Conservation (phyloP, 1,284 basidiomycete species). For the Schizophyllum amplum region DNA sequence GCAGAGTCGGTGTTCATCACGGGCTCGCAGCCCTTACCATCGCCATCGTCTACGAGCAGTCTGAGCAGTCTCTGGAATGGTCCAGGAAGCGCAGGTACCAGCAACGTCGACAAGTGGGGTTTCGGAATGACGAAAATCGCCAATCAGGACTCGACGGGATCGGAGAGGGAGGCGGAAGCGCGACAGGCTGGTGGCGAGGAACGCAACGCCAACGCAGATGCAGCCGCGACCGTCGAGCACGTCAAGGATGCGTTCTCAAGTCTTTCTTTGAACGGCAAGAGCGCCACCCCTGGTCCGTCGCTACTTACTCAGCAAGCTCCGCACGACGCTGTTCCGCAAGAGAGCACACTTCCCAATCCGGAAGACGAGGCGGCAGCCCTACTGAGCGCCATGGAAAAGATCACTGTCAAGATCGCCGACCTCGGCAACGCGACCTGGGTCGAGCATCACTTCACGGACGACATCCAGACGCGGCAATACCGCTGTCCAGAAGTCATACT, state of each 20-base stretch:
- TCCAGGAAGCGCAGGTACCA: slow-evolving; percentile 17
- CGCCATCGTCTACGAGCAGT: slow-evolving; percentile 38
- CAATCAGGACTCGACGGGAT: slow-evolving; percentile 19
- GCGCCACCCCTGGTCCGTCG: slow-evolving; percentile 57
- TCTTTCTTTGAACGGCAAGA: slow-evolving; percentile 16
- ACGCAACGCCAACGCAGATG: background rate
- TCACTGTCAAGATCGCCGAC: slow-evolving; percentile 99
- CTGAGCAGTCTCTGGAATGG: slow-evolving; percentile 9
- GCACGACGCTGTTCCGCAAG: slow-evolving; percentile 3
- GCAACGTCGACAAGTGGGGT: slow-evolving; percentile 83
- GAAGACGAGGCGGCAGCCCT: background rate
- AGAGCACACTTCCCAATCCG: slow-evolving; percentile 2
- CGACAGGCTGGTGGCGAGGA: background rate
- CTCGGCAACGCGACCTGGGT: slow-evolving; percentile 88
- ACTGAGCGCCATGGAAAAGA: slow-evolving; percentile 52
- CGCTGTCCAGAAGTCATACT: slow-evolving; percentile 96
- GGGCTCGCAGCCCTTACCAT: slow-evolving; percentile 87
- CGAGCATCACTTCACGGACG: slow-evolving; percentile 91
- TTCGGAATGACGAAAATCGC: slow-evolving; percentile 89
- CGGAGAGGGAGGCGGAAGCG: slow-evolving; percentile 8
- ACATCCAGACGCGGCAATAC: slow-evolving; percentile 96
- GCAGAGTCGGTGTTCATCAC: slow-evolving; percentile 89
- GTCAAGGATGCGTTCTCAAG: background rate
- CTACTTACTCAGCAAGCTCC: slow-evolving; percentile 76
- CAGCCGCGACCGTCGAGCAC: background rate